Evolutionary conservation across 1,139 yeast genomes (phyloP), one percentile per base, ranked within the genome.

Genomic region (Suhomyces chickasaworum): DNA sequence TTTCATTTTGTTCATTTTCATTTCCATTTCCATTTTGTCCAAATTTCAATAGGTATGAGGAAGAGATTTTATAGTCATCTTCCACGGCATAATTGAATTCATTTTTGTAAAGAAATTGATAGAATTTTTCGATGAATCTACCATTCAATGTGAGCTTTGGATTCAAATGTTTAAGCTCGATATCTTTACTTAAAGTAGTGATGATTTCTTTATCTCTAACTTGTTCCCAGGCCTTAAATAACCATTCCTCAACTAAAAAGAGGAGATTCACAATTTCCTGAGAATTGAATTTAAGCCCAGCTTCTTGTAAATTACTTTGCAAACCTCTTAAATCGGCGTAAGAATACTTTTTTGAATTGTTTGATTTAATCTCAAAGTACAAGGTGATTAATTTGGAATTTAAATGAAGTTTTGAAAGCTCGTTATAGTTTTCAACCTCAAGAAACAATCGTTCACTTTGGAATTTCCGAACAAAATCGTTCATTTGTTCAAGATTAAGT

Each of bases 201-300:
- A 60, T 51, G 1, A 68, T 41, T 30, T 58, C 57, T 3, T 72
- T 50, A 25, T 64, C 61, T 49, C 68, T 67, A 21, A 82, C 66
- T 8, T 57, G 55, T 23, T 71, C 64, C 60, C 63, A 60, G 7
- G 55, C 37, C 3, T 44, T 37, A 7, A 47, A 39, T 7, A 76
- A 58, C 86, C 87, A 83, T 1, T 61, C 61, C 42, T 75, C 80
- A 5, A 71, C 61, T 12, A 51, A 41, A 42, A 41, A 16, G 50
- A 73, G 44, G 5, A 58, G 58, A 30, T 63, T 65, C 10, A 54
- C 39, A 1, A 64, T 53, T 2, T 57, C 58, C 41, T 50, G 42
- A 4, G 55, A 39, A 31, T 60, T 56, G 42, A 69, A 63, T 20
- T 56, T 52, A 22, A 71, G 58, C 1, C 66, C 67, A 3, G 69